Evolutionary conservation across 352 stramenopile species (phyloP), one percentile per base, ranked within the genome.

Genomic region (Aphanomyces euteiches): DNA sequence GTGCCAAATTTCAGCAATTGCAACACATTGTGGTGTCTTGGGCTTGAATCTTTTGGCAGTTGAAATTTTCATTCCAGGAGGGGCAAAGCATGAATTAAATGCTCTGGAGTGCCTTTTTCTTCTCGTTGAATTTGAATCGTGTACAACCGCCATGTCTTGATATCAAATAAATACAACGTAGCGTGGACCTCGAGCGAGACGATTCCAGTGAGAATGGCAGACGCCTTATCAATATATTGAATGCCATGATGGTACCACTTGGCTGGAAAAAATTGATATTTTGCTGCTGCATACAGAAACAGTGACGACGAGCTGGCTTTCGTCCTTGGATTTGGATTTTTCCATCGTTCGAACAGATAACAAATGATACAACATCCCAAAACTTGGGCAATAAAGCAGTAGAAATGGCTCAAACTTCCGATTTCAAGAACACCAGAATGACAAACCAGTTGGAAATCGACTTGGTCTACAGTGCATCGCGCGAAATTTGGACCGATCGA

Each of bases 141-240:
- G 19, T 67, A 36, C 4, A 17, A 17, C 1, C 59, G 59, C 59
- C 59, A 67, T 45, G 34, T 67, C 4, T 67, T 67, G 19, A 67
- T 67, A 39, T 67, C 59, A 34, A 67, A 34, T 21, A 67, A 17
- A n/a, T 40, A 56, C 34, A 69, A 34, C 15, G 12, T 13, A 5
- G 28, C 5, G n/a, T 43, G 8, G 10, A 19, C 7, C 19, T 13
- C 7, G 13, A 40, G 17, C 39, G 59, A 67, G 5, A 56, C n/a
- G 19, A 67, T n/a, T 4, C 59, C 59, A 6, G 38, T 48, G 38
- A 67, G 43, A 4, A 39, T 39, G 1, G 59, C 59, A 7, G 59
- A 67, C 5, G 59, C 59, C 37, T 56, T 53, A 28, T 67, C 59
- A 21, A 67, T 17, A 28, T 48, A 67, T 15, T 67, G 47, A 7